Base-by-base conservation (phyloP, 164 flowering plant genomes). In the Brasenia schreberi region DNA sequence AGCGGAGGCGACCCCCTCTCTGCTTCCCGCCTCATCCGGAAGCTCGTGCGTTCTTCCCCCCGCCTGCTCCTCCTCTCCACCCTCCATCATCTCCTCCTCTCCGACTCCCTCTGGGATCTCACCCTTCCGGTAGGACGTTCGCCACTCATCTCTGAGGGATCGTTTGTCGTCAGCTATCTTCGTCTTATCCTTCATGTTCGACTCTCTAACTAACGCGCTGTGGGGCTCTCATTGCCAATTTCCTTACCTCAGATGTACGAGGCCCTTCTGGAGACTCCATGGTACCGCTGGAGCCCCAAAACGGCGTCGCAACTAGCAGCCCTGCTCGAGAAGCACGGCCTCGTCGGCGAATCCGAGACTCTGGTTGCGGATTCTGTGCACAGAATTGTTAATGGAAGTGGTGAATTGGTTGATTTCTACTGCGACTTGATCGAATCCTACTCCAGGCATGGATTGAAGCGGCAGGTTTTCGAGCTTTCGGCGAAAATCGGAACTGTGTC, bases 261-360 rank as follows among this genome's bases (percentile, higher is more conserved):
- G 18, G 77, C 69, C 67, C 83, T 89, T 42, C 72, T 68, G 52
- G 83, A 85, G 77, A 79, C 84, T 6, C 43, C 84, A 1, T 89
- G 98, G 96, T 92, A 84, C 70, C 62, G 49, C 18, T 87, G 89
- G 88, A 89, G 87, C 72, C 70, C 90, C 0, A 92, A 85, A 78
- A 70, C 86, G 18, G 81, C 79, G 0, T 85, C 96, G 0, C 76
- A 75, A 16, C 70, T 92, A 5, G 73, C 83, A 17, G 89, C 91
- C 6, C 71, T 78, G 65, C 75, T 88, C 16, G 72, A 73, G 66
- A 80, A 76, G 39, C 83, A 78, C 66, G 84, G 76, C 12, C 73
- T 33, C 33, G 59, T 66, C 45, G 63, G 69, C 6, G 92, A 85
- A 74, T 78, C 89, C 0, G 74, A 82, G 66, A 33, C 44, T 19